These are phyloP conservation scores for Cymbopogon citratus DNA, from an alignment of 176 grass and related monocot genomes.

Conservation along the genomic window DNA sequence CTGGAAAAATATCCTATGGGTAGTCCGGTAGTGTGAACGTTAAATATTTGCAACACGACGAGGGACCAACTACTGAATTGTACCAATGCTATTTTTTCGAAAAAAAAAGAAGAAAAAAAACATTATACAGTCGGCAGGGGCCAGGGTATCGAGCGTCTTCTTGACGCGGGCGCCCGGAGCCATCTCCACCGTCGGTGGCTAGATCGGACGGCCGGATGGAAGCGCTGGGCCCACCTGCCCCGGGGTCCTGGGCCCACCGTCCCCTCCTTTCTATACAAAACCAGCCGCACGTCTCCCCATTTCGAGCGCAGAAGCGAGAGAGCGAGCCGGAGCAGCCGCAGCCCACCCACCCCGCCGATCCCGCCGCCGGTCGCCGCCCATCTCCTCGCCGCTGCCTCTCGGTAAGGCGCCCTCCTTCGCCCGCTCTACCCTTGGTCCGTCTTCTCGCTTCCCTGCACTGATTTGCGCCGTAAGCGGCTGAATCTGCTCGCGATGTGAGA, in stretches of 20 bases:
- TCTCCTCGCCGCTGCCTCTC: background rate
- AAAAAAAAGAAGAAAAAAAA: background rate
- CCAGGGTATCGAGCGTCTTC: background rate
- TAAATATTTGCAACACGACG: background rate
- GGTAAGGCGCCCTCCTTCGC: background rate
- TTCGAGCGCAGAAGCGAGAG: conserved; percentile 4
- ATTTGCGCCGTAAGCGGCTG: background rate
- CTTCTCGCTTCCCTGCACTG: background rate
- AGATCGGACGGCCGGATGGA: background rate
- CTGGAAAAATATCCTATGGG: background rate
- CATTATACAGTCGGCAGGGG: too few relatives aligned
- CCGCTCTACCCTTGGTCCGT: too few relatives aligned
- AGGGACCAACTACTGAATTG: background rate
- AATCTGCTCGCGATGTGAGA: conserved; percentile 14
- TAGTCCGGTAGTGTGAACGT: background rate
- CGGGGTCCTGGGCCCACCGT: background rate
- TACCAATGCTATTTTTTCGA: background rate
- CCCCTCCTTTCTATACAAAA: conserved; percentile 16
- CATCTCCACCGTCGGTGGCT: background rate
- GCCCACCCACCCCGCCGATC: background rate
- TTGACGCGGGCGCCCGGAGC: background rate
- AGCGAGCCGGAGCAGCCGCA: background rate
- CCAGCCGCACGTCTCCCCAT: background rate
- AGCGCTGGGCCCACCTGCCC: background rate
- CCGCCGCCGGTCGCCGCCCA: background rate